Percentiles rank a stretch among this genome's conserved stretches.
These are phyloP conservation scores for Ceratobasidium sp. DNA, from an alignment of 1,284 basidiomycete species.

Conservation along the genomic window DNA sequence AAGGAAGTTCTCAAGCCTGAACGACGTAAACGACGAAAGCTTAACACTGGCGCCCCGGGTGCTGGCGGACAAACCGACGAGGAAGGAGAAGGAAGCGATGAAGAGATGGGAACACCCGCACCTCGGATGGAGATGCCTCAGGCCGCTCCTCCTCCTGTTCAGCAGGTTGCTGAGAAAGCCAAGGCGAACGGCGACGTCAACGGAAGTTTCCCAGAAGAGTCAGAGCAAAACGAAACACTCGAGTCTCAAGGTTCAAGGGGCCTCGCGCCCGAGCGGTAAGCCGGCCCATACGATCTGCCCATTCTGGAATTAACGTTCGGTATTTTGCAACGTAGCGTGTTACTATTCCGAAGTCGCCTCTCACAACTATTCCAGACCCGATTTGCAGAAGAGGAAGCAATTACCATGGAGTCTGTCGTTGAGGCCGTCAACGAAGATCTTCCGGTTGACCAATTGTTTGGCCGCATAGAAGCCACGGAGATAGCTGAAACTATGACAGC, in stretches of 20 bases:
- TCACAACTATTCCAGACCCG: conserved; percentile 72
- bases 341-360: conserved; percentile 78
- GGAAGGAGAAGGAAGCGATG: conserved; percentile 59
- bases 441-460: conserved; percentile 72
- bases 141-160: conserved; percentile 36
- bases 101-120: conserved; percentile 56
- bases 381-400: conserved; percentile 76
- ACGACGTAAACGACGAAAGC: conserved; percentile 80
- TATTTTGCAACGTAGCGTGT: conserved; percentile 58
- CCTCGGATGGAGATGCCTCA: conserved; percentile 62
- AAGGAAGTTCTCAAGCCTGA: conserved; percentile 91
- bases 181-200: conserved; percentile 47
- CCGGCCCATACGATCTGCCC: neutral
- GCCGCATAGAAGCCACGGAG: conserved; percentile 77
- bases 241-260: conserved; percentile 36
- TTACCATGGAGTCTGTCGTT: conserved; percentile 75
- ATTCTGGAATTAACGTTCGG: conserved; percentile 18
- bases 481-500: conserved; percentile 83
- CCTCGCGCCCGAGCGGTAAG: conserved; percentile 62
- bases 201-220: conserved; percentile 43
- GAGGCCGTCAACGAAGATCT: conserved; percentile 83
- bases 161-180: neutral
- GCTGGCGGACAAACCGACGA: conserved; percentile 50
- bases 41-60: conserved; percentile 66
- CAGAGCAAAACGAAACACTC: conserved; percentile 23